phyloP scores from a whole-genome alignment of 1,139 yeast genomes.

The Protomyces pachydermus region DNA sequence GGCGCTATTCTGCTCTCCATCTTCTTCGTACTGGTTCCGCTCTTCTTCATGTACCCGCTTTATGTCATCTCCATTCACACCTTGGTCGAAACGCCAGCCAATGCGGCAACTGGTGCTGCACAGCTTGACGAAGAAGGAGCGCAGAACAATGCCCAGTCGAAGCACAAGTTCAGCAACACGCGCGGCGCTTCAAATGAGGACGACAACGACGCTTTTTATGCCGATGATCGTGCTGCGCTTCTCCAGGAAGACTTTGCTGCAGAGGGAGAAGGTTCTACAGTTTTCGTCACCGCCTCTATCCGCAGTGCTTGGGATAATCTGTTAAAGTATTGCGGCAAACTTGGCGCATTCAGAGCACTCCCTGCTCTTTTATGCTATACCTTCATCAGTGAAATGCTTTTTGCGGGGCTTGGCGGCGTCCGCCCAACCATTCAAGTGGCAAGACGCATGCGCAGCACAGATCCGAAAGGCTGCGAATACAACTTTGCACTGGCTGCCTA shows the following conservation, averaged over 20 bases:
- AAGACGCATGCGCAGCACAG: conserved; percentile 1
- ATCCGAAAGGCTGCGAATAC: neutral
- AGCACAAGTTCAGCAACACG: neutral
- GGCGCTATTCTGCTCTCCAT: neutral
- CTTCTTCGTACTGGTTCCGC: neutral
- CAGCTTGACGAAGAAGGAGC: neutral
- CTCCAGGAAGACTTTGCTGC: neutral
- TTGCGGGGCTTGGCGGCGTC: conserved; percentile 1
- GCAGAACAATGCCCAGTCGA: neutral
- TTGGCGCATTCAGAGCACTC: conserved; percentile 5
- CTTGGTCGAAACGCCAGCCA: conserved; percentile 4
- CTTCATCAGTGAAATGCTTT: neutral
- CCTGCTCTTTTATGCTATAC: conserved; percentile 1
- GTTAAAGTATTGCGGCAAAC: neutral
- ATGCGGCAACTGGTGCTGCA: neutral
- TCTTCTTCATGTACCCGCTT: neutral
- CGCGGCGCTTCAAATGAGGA: neutral
- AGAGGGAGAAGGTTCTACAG: neutral
- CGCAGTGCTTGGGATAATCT: conserved; percentile 5
- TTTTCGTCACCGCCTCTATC: conserved; percentile 4
- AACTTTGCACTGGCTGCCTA: neutral
- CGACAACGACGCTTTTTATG: neutral
- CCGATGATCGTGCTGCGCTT: neutral
- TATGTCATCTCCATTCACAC: conserved; percentile 15
- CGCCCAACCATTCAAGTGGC: conserved; percentile 5